Evolutionary conservation across 2,329 filamentous ascomycete species (phyloP).

Genomic region (Exophiala spinifera): DNA sequence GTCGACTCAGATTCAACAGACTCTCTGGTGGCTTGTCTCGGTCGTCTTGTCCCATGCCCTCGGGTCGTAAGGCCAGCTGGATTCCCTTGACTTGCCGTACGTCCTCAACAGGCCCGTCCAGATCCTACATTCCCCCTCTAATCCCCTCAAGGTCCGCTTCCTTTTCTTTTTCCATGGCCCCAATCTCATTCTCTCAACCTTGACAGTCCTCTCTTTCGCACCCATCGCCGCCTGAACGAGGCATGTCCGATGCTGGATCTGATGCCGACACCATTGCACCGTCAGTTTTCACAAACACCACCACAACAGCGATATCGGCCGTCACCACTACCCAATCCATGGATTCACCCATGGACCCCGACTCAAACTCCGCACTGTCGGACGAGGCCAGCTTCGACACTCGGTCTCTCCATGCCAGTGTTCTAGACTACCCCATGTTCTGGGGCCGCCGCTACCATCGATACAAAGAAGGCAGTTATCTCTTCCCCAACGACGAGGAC

Average conservation of each 20-base stretch:
- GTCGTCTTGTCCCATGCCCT: neutral
- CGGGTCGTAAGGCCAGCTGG: no score
- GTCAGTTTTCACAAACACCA: neutral
- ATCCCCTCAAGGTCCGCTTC: no score
- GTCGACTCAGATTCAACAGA: no score
- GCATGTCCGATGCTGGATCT: neutral
- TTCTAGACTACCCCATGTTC: slow-evolving; percentile 43
- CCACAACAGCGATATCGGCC: neutral
- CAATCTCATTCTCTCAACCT: no score
- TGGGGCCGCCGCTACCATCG: slow-evolving; percentile 45
- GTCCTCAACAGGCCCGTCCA: no score
- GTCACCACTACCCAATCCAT: slow-evolving; percentile 8
- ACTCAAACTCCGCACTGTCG: slow-evolving; percentile 19
- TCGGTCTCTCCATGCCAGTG: slow-evolving; percentile 42
- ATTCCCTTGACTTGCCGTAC: no score
- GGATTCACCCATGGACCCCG: slow-evolving; percentile 21
- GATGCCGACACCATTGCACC: neutral
- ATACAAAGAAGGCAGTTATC: slow-evolving; percentile 46
- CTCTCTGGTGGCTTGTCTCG: no score
- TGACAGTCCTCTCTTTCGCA: neutral
- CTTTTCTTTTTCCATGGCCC: no score
- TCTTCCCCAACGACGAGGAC: slow-evolving; percentile 52
- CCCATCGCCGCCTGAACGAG: neutral
- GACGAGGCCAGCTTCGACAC: slow-evolving; percentile 33
- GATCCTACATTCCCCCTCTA: no score